Evolutionary conservation across 2,329 filamentous ascomycete species (phyloP).

Genomic region (Exophiala viscosa): DNA sequence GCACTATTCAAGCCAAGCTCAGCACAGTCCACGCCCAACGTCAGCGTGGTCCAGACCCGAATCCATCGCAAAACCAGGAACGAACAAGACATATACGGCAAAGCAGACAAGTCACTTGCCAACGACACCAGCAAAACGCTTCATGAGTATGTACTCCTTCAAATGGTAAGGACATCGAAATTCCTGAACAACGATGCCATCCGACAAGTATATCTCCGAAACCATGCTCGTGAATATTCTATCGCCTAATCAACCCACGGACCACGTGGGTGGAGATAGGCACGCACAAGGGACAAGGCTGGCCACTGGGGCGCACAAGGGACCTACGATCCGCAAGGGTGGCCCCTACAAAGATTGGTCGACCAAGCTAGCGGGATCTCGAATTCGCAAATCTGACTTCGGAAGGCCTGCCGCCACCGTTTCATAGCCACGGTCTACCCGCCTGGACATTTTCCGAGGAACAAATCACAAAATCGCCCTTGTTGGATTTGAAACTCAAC

Average conservation of each 20-base stretch:
- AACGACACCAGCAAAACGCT: too few species aligned
- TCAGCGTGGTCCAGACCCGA: too few species aligned
- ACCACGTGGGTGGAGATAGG: too few species aligned
- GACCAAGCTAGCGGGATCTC: background rate
- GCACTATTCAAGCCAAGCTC: background rate
- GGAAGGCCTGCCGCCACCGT: background rate
- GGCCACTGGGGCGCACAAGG: background rate
- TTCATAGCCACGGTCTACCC: background rate
- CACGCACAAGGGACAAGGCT: too few species aligned
- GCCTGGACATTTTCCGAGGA: background rate
- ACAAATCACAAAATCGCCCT: background rate
- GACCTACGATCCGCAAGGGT: background rate
- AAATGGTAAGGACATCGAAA: too few species aligned
- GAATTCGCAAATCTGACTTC: background rate
- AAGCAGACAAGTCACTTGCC: background rate
- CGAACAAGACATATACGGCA: background rate
- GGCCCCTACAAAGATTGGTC: background rate
- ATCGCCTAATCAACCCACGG: too few species aligned
- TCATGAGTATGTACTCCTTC: too few species aligned
- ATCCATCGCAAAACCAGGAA: too few species aligned
- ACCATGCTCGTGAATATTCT: too few species aligned
- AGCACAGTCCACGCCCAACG: background rate
- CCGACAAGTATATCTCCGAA: too few species aligned
- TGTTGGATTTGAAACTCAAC: background rate
- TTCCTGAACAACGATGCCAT: too few species aligned